Evolutionary conservation across 2,329 filamentous ascomycete species (phyloP), one percentile per base, ranked within the genome.

Genomic region (Trichoderma sp.): DNA sequence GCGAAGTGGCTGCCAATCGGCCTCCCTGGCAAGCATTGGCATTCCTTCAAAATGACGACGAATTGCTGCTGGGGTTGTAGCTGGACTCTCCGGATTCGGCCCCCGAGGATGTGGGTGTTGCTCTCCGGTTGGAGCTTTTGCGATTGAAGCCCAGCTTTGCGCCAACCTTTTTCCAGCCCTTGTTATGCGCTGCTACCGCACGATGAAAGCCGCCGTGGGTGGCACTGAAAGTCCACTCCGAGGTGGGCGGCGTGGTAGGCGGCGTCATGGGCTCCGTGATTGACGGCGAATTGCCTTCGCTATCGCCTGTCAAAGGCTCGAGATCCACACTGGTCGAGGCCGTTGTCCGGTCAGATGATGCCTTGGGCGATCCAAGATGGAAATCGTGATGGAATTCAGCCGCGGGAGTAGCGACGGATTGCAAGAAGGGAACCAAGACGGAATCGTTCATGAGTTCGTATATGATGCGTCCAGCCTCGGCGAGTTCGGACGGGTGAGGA

Each of bases 401-500:
- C 64, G 77, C 79, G 61, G 73, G 72, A 2, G 81, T 75, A 5
- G 80, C 74, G n/a, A 86, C 80, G 0, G 85, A 86, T 70, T 97
- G 94, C 64, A 98, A 84, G 76, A 98, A 99, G 0, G 94, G 94
- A 0, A 97, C 89, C 61, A 98, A 84, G 0, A 98, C 92, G 4
- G 94, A 97, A 77, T 98, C 95, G 74, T 97, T 96, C 94, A 99
- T 98, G 67, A 99, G 83, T 73, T 98, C 95, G 78, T 94, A 94
- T 48, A 97, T 92, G 70, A 97, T 96, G 70, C 87, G 86, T 27
- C 97, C 91, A 22, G 95, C 93, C 60, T 92, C 87, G 69, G 96
- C 91, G 17, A 99, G 83, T 65, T 89, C 87, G 48, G 90, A 87
- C 1, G 95, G 94, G 68, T 88, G 81, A 5, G 90, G 90, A 7